Evolutionary conservation across 2,329 filamentous ascomycete genomes (phyloP).

Genomic region (Colletotrichum musicola): DNA sequence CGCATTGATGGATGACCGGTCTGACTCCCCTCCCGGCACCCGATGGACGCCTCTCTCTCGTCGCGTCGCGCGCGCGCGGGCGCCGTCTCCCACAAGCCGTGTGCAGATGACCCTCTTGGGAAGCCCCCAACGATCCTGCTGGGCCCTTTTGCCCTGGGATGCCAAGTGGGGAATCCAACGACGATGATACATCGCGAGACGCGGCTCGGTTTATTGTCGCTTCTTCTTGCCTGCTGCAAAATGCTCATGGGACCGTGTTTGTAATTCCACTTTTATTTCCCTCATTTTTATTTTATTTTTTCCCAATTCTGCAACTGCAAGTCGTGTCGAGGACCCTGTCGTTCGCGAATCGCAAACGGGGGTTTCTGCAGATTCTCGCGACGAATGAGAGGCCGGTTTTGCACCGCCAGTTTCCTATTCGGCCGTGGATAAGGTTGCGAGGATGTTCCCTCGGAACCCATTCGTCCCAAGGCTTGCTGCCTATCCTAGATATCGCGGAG

Average conservation of each 20-base stretch:
- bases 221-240: not conserved
- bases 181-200: slow-evolving; percentile 13
- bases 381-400: slow-evolving; percentile 41
- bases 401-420: slow-evolving; percentile 42
- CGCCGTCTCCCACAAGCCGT: slow-evolving; percentile 1
- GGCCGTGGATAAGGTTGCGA: slow-evolving; percentile 21
- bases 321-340: slow-evolving; percentile 30
- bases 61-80: not conserved
- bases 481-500: not conserved
- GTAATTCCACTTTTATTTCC: not conserved
- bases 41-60: not conserved
- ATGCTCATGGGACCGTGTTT: not conserved
- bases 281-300: not conserved
- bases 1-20: not conserved
- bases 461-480: not conserved
- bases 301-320: not conserved
- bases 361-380: slow-evolving; percentile 22
- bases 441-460: not conserved
- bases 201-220: slow-evolving; percentile 9
- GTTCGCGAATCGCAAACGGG: slow-evolving; percentile 29
- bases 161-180: slow-evolving; percentile 5
- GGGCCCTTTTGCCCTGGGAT: not conserved
- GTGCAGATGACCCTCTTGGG: not conserved
- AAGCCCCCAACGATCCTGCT: not conserved
- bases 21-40: not conserved